Evolutionary conservation across 2,329 filamentous ascomycete genomes (phyloP), one percentile per base, ranked within the genome.

Genomic region (Gliomastix tumulicola): DNA sequence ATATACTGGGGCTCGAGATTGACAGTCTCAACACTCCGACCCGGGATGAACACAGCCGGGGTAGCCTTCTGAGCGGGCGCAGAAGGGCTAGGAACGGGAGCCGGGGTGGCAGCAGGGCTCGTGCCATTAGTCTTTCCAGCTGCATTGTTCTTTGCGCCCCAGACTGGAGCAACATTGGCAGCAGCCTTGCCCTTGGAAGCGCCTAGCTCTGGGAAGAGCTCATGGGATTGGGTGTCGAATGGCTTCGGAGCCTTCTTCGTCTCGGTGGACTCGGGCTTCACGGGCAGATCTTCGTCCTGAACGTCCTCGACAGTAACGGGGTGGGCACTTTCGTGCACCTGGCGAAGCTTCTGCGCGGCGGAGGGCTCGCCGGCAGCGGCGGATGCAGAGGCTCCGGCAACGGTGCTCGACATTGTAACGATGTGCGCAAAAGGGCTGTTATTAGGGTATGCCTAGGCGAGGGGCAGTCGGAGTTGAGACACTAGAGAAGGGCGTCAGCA

Each of bases 141-240:
- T 42, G 65, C 62, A 40, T 71, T 66, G 56, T 72, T 79, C 63
- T 82, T 85, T 23, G 75, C 76, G 44, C 84, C 84, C 88, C 90
- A 96, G 48, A 85, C 79, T 32, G 82, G 79, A 32, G 82, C 71
- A 41, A 79, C 72, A 47, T 77, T 74, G 39, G 79, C 71, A 44
- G 79, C 68, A 30, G 22, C 36, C 62, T 88, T 89, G 36, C 79
- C 68, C 60, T 79, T 79, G 39, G 71, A 61, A 17, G 66, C 75
- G 44, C 89, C 90, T 32, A 98, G 76, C 49, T 89, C 82, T n/a
- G 92, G 92, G 72, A 98, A 98, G 41, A 86, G 69, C 62, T 97
- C 89, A 55, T 94, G 85, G 15, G 87, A 94, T 53, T 86, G 76
- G 16, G 87, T 89, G 60, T 97, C 87, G 43, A 96, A 66, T 36